Evolutionary conservation across 1,284 basidiomycete genomes (phyloP), one percentile per base, ranked within the genome.

Genomic region (Ceratobasidium sp.): DNA sequence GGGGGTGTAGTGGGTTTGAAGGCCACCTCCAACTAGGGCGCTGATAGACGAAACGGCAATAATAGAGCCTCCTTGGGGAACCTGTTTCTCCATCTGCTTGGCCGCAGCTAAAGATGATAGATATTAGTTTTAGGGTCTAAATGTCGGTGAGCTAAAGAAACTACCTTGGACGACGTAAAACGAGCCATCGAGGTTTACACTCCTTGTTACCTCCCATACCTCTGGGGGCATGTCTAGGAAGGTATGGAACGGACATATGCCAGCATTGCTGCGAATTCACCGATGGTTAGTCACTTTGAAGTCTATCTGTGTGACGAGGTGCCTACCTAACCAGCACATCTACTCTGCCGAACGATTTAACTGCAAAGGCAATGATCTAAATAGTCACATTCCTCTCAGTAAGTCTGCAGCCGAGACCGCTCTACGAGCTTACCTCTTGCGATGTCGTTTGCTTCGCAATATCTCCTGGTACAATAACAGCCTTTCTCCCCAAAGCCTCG

Each of bases 1-100:
- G 0, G 93, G 93, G 0, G 92, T 93, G 80, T 94, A 94, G 80
- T 94, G 92, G 57, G 89, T 89, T 84, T 94, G 93, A 73, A 89
- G 84, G 74, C 87, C 92, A 11, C 93, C 93, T 7, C 92, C 93
- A 53, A 94, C 92, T 24, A 94, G 86, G 0, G 92, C 93, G 19
- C 91, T 93, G 73, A 94, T 94, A 7, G 89, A 91, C 11, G 91
- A 91, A 44, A 94, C 89, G 19, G 89, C 91, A 47, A 94, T 89
- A 79, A 94, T 93, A 4, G 89, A 87, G 4, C 93, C 93, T 3
- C 93, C 91, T 81, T 89, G 89, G 0, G 91, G 90, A 0, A 81
- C 82, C 78, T 94, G 93, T 22, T 80, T 82, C 76, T 89, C 89
- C 93, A 95, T 94, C 79, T 92, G 90, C 74, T 91, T 91, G 2